Evolutionary conservation across 164 flowering plant species (phyloP).

Genomic region (Annona cherimola): DNA sequence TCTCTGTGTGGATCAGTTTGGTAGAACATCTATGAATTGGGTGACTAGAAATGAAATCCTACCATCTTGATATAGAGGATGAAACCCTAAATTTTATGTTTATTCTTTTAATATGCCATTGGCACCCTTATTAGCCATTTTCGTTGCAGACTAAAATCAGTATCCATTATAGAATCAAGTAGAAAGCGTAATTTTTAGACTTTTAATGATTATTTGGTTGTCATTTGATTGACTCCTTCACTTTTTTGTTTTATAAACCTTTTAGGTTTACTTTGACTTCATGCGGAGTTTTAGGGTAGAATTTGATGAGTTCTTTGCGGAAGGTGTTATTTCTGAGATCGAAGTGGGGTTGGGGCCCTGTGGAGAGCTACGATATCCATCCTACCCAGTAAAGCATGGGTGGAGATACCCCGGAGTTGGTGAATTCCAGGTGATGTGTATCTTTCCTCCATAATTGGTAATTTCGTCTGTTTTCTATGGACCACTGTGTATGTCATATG

Average conservation of each 20-base stretch:
- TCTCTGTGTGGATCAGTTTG: background rate
- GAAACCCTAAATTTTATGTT: background rate
- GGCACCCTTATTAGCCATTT: background rate
- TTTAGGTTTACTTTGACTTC: slow-evolving; percentile 85
- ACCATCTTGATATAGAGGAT: background rate
- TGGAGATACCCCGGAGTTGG: slow-evolving; percentile 87
- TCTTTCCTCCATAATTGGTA: background rate
- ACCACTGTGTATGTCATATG: background rate
- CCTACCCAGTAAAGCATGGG: slow-evolving; percentile 65
- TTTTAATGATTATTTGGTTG: too few species aligned
- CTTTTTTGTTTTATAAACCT: background rate
- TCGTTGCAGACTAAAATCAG: background rate
- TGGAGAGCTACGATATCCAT: slow-evolving; percentile 88
- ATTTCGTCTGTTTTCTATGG: background rate
- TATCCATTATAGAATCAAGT: background rate
- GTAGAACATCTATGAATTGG: background rate
- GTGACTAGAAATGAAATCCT: background rate
- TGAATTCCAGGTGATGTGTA: slow-evolving; percentile 65
- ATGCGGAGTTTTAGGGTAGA: slow-evolving; percentile 89
- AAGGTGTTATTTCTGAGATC: slow-evolving; percentile 63
- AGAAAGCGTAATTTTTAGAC: too few species aligned
- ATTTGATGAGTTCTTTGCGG: slow-evolving; percentile 76
- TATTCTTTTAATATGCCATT: background rate
- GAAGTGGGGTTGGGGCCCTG: slow-evolving; percentile 90
- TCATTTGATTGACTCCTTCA: background rate